Percentiles rank a stretch among this genome's conserved stretches.
These are phyloP conservation scores for Thelonectria olida DNA, from an alignment of 2,329 filamentous ascomycete genomes.

Conservation along the genomic window DNA sequence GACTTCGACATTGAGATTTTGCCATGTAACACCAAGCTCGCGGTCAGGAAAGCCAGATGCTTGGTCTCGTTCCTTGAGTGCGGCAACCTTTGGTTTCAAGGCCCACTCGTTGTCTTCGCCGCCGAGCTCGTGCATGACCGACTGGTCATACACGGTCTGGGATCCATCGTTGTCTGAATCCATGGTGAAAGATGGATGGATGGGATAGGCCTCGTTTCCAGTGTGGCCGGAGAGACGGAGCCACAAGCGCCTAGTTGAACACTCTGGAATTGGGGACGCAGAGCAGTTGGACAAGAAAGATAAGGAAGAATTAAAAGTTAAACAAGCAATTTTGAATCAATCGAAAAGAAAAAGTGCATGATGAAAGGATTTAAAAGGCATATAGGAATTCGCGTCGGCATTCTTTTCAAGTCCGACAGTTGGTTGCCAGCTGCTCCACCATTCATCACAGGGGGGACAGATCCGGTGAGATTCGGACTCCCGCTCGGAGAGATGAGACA, in stretches of 20 bases:
- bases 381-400: conserved; percentile 9
- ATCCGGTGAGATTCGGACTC: neutral
- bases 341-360: neutral
- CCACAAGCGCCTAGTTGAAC: conserved; percentile 7
- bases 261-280: conserved; percentile 4
- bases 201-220: conserved; percentile 1
- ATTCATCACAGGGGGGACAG: neutral
- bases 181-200: conserved; percentile 32
- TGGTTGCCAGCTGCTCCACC: too few species aligned
- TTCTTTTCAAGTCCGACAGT: conserved; percentile 3
- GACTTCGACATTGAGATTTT: conserved; percentile 70
- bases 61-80: conserved; percentile 52
- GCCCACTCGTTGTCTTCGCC: conserved; percentile 50
- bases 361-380: neutral
- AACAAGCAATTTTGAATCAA: neutral
- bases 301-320: conserved; percentile 6
- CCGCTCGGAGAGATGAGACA: neutral
- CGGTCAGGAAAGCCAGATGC: conserved; percentile 57
- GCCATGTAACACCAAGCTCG: conserved; percentile 71
- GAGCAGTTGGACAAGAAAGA: neutral
- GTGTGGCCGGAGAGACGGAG: conserved; percentile 13
- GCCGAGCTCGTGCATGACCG: conserved; percentile 11
- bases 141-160: conserved; percentile 35
- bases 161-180: conserved; percentile 39
- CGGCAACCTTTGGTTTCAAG: conserved; percentile 58